phyloP scores from a whole-genome alignment of 768 basidiomycete genomes.

The Dentipellis sp. region DNA sequence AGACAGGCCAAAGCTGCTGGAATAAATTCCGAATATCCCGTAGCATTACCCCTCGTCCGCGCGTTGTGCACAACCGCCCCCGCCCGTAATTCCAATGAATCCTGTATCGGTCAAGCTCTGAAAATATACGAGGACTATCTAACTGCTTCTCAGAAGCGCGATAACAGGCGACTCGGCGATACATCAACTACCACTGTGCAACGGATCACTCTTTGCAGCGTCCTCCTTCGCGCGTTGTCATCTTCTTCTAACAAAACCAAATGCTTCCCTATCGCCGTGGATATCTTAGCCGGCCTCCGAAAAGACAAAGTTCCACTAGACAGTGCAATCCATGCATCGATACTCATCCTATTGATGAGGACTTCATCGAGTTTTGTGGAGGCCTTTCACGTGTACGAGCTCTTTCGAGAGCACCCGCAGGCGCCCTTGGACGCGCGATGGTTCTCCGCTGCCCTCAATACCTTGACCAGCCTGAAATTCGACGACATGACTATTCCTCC shows the following conservation, averaged over 20 bases:
- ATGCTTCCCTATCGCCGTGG: slow-evolving; percentile 37
- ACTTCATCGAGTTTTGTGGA: slow-evolving; percentile 41
- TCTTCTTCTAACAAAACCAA: slow-evolving; percentile 34
- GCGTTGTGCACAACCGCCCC: slow-evolving; percentile 32
- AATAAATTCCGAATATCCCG: slow-evolving; percentile 36
- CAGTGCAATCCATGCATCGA: slow-evolving; percentile 36
- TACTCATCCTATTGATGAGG: slow-evolving; percentile 62
- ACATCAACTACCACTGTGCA: neutral
- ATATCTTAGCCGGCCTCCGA: slow-evolving; percentile 62
- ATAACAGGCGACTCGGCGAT: too few species aligned
- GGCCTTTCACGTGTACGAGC: slow-evolving; percentile 55
- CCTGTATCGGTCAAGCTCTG: slow-evolving; percentile 44
- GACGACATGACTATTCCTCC: slow-evolving; percentile 21
- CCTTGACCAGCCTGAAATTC: slow-evolving; percentile 52
- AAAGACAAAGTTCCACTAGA: slow-evolving; percentile 35
- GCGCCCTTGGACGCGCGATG: slow-evolving; percentile 43
- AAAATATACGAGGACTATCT: slow-evolving; percentile 36
- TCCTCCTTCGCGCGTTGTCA: slow-evolving; percentile 25
- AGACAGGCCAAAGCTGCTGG: slow-evolving; percentile 32
- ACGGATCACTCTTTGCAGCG: slow-evolving; percentile 39
- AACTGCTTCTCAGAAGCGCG: neutral
- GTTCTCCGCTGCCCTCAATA: slow-evolving; percentile 54
- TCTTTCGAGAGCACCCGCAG: slow-evolving; percentile 21
- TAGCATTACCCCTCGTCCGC: slow-evolving; percentile 48
- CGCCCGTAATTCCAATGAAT: slow-evolving; percentile 27